A percentile compares a stretch with the other conserved stretches of the same genome.
Evolutionary conservation across 352 stramenopile genomes (phyloP).

Genomic region (Pythium pyrilobum): DNA sequence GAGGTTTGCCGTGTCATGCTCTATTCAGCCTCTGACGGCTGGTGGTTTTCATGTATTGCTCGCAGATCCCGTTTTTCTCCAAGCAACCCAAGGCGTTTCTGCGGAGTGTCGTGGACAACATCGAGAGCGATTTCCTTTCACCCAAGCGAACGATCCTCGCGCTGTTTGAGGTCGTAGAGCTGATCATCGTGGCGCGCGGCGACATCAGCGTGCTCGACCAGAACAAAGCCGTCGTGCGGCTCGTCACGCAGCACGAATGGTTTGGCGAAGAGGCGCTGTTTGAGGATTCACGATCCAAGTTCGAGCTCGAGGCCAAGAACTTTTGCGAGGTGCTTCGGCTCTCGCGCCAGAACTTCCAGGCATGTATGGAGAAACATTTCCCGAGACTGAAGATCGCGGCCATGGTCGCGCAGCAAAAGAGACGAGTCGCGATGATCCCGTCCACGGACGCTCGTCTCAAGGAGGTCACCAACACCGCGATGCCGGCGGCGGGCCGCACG

Average conservation of each 20-base stretch:
- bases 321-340: constrained; percentile 21
- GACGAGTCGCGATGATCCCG: constrained; percentile 6
- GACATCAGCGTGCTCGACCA: constrained; percentile 17
- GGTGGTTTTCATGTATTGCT: no score
- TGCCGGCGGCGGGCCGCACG: not conserved
- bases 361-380: constrained; percentile 48
- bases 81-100: constrained; percentile 21
- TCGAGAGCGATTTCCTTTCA: constrained; percentile 24
- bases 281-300: constrained; percentile 6
- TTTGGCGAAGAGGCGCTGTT: constrained; percentile 21
- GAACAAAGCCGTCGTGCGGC: not conserved
- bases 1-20: not conserved
- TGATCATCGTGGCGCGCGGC: constrained; percentile 20
- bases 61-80: constrained; percentile 21
- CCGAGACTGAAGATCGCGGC: constrained; percentile 41
- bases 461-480: not conserved
- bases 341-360: constrained; percentile 3
- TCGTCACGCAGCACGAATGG: constrained; percentile 7
- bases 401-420: constrained; percentile 22
- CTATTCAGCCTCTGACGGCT: no score
- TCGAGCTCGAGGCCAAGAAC: constrained; percentile 12
- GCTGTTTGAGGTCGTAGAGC: constrained; percentile 10
- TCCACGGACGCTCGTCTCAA: constrained; percentile 4
- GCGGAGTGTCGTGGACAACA: constrained; percentile 9
- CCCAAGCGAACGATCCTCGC: constrained; percentile 14